A percentile compares a stretch with the other conserved stretches of the same genome.
Conservation (phyloP, 306 rosid genomes). For the Coriaria nepalensis region DNA sequence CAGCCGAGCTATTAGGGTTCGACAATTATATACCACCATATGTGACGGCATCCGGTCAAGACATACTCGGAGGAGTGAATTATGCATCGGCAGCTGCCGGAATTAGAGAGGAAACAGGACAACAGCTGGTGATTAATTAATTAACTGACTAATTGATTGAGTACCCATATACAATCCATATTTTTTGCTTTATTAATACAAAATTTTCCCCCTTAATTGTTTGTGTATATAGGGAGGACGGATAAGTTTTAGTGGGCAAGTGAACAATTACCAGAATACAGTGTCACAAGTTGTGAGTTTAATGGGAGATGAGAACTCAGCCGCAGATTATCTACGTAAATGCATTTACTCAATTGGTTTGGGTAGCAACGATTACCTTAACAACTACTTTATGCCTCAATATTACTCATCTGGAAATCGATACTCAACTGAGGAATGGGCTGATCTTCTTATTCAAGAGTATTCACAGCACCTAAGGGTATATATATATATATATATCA, state of each 20-base stretch:
- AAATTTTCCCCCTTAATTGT: not conserved
- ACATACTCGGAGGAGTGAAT: constrained; percentile 63
- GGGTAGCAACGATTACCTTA: constrained; percentile 94
- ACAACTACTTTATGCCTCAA: constrained; percentile 89
- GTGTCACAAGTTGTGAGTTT: constrained; percentile 58
- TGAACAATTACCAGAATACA: constrained; percentile 49
- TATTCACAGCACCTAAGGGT: constrained; percentile 55
- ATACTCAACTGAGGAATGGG: constrained; percentile 59
- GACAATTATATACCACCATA: constrained; percentile 57
- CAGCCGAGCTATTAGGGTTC: constrained; percentile 79
- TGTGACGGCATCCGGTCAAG: constrained; percentile 41
- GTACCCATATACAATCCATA: no score
- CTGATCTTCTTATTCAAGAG: constrained; percentile 48
- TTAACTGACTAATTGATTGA: not conserved
- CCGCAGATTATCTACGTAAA: constrained; percentile 50
- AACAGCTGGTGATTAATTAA: constrained; percentile 44
- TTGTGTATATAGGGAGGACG: constrained; percentile 49
- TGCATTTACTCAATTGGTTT: constrained; percentile 80
- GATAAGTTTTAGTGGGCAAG: constrained; percentile 75
- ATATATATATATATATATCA: no score
- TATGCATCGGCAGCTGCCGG: constrained; percentile 99
- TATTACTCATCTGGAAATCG: constrained; percentile 42
- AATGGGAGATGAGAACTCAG: constrained; percentile 39
- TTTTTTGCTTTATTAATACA: not conserved
- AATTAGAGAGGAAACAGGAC: constrained; percentile 92